Conservation (phyloP, 2,329 filamentous ascomycete species). For the Apiospora phragmitis region DNA sequence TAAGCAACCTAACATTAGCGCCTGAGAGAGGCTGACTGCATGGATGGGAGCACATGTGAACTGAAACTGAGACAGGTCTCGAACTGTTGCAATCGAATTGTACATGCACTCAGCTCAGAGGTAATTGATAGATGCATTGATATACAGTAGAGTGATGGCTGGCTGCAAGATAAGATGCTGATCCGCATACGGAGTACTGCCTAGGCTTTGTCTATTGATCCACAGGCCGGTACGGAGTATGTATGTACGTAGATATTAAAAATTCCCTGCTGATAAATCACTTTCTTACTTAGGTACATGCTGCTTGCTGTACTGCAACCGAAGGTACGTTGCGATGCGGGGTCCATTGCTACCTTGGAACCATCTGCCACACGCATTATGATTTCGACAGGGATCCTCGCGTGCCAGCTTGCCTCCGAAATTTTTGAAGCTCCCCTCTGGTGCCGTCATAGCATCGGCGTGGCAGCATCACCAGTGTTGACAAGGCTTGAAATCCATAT, state of each 20-base stretch:
- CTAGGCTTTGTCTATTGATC: background rate
- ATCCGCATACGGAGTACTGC: background rate
- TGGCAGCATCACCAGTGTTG: background rate
- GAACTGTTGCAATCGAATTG: background rate
- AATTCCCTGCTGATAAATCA: background rate
- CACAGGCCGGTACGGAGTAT: background rate
- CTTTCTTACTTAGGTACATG: background rate
- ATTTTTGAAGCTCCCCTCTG: background rate
- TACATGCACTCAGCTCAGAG: background rate
- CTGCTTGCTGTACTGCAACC: background rate
- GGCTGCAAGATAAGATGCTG: background rate
- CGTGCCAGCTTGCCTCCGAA: background rate
- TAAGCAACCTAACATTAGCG: background rate
- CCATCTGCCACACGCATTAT: background rate
- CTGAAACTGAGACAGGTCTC: background rate
- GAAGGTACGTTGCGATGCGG: background rate
- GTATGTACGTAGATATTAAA: background rate
- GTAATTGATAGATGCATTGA: background rate
- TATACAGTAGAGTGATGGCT: background rate
- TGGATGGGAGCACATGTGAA: background rate
- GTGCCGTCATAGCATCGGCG: slow-evolving; percentile 1
- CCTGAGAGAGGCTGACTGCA: background rate
- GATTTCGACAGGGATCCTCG: slow-evolving; percentile 5
- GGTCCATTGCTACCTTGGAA: background rate
- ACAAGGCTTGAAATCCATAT: slow-evolving; percentile 10